phyloP scores from a whole-genome alignment of 257 asterid species.

The Capsicum pubescens region DNA sequence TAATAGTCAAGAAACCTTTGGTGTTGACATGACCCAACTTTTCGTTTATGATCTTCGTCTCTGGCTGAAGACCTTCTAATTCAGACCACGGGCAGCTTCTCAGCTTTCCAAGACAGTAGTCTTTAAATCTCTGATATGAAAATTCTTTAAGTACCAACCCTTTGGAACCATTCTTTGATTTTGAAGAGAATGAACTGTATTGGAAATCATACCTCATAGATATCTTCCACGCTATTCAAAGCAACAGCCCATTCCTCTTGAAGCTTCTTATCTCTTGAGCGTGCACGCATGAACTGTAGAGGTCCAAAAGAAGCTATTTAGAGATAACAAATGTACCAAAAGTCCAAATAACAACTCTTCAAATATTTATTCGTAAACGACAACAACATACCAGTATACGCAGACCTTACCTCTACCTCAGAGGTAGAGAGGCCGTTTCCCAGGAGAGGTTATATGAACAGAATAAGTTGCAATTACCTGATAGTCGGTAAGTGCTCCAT shows the following conservation, averaged over 20 bases:
- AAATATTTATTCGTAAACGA: not conserved
- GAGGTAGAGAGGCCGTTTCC: not conserved
- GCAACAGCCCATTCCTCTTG: slow-evolving; percentile 90
- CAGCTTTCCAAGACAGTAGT: slow-evolving; percentile 79
- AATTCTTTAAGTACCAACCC: slow-evolving; percentile 12
- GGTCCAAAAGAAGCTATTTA: not conserved
- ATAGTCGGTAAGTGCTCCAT: slow-evolving; percentile 88
- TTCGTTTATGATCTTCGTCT: slow-evolving; percentile 84
- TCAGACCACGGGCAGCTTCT: slow-evolving; percentile 95
- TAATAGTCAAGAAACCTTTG: slow-evolving; percentile 85
- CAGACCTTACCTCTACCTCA: no score
- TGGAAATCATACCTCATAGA: slow-evolving; percentile 63
- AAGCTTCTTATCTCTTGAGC: slow-evolving; percentile 81
- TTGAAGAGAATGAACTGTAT: not conserved
- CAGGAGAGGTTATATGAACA: not conserved
- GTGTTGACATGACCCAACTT: slow-evolving; percentile 64
- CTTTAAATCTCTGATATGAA: slow-evolving; percentile 62
- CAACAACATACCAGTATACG: no score
- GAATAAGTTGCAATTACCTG: slow-evolving; percentile 56
- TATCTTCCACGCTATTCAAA: slow-evolving; percentile 68
- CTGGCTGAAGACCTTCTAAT: slow-evolving; percentile 91
- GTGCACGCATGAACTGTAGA: slow-evolving; percentile 90
- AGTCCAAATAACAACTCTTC: not conserved
- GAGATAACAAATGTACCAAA: not conserved
- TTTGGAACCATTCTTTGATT: not conserved